phyloP scores from a whole-genome alignment of 345 rosid species.

The Melaleuca quinquenervia region DNA sequence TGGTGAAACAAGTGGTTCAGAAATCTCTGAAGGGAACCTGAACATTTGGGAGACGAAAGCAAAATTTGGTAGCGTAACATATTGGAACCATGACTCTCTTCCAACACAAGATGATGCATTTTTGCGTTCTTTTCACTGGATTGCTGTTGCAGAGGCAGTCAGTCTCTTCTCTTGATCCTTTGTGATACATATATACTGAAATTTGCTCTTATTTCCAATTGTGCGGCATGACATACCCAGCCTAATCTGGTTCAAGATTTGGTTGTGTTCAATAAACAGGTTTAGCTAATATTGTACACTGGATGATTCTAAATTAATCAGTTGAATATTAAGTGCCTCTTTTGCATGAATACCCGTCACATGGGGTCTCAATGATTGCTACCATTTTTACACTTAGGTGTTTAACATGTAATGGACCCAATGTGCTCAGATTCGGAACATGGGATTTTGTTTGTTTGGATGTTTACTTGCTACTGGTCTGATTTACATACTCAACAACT shows the following conservation, averaged over 20 bases:
- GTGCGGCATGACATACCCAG: background rate
- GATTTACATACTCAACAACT: background rate
- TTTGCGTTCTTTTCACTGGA: slow-evolving; percentile 65
- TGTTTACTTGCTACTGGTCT: background rate
- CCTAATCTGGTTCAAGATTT: background rate
- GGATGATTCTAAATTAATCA: background rate
- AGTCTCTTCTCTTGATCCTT: slow-evolving; percentile 10
- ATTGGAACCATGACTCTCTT: slow-evolving; percentile 76
- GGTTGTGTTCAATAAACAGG: background rate
- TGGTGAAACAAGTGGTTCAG: slow-evolving; percentile 39
- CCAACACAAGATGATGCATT: slow-evolving; percentile 78
- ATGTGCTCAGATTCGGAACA: background rate
- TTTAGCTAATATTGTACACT: background rate
- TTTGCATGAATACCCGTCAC: background rate
- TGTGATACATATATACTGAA: background rate
- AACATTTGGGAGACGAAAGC: slow-evolving; percentile 70
- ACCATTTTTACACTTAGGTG: background rate
- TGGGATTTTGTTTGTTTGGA: background rate
- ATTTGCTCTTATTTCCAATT: background rate
- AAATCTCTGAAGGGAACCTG: slow-evolving; percentile 14
- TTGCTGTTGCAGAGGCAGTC: slow-evolving; percentile 65
- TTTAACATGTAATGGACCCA: background rate
- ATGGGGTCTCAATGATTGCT: background rate
- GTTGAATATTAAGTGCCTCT: background rate
- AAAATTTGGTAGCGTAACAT: slow-evolving; percentile 54